Base-by-base conservation (phyloP, 805 yeast genomes). In the Candida yuanshanica region DNA sequence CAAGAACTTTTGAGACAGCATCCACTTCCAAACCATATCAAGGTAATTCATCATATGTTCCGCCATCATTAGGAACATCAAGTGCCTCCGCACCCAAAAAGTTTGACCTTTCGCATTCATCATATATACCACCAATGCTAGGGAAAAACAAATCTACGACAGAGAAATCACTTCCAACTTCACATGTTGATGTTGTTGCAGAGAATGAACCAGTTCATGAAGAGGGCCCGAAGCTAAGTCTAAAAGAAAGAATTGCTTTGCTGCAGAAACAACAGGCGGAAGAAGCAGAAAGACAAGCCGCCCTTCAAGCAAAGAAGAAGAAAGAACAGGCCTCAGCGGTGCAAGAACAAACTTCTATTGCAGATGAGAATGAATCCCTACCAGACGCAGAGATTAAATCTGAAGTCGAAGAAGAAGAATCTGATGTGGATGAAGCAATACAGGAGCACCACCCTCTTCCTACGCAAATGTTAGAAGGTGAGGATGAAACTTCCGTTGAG, bases 231-330 rank as follows among this genome's bases (percentile, higher is more conserved):
- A 80, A 84, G 50, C 63, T 89, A 67, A 82, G 95, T 43, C 68
- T 91, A 52, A 83, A 83, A 57, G 97, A 93, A 52, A 74, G 98
- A 49, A 88, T 91, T 57, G 87, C 88, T 5, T 54, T 86, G 54
- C 68, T 91, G 38, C 95, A 90, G 59, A 77, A 86, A 55, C 79
- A 81, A 44, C 96, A 87, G 56, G 77, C 75, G 44, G 84, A 83
- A 55, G 95, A 87, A 52, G 85, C 82, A 17, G 91, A 82, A 45
- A 68, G 78, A 43, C 90, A 78, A 48, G 82, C 79, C 4, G 75
- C 74, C 4, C 77, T 81, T 5, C 78, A 81, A 7, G 49, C 72
- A 54, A 73, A 70, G 50, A 74, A 72, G 53, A 70, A 69, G 56
- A 71, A 72, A 58, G 77, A 76, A 56, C 69, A 64, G 48, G 65